phyloP scores from a whole-genome alignment of 78 protist genomes.

The Paulinella micropora region DNA sequence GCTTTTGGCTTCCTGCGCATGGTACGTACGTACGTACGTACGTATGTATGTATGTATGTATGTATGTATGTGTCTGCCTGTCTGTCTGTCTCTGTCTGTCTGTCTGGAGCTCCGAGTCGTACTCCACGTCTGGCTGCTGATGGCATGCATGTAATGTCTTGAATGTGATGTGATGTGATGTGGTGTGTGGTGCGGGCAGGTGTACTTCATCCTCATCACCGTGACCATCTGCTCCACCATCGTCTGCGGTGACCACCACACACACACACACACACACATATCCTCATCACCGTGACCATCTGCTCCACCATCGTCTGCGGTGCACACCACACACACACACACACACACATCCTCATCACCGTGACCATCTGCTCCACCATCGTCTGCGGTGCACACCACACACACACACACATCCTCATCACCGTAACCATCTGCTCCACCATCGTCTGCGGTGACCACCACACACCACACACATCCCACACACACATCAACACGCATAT shows the following conservation, averaged over 20 bases:
- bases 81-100: too few relatives aligned
- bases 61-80: too few relatives aligned
- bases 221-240: slow-evolving; percentile 2
- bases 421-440: background rate
- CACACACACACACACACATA: too few relatives aligned
- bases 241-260: too few relatives aligned
- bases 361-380: background rate
- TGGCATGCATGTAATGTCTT: background rate
- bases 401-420: background rate
- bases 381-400: background rate
- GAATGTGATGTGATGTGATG: too few relatives aligned
- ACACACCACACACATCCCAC: background rate
- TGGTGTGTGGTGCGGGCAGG: too few relatives aligned
- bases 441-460: background rate
- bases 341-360: too few relatives aligned
- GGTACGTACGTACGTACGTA: background rate
- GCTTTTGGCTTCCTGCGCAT: background rate
- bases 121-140: background rate
- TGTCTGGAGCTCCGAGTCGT: background rate
- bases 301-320: slow-evolving; percentile 6
- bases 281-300: background rate
- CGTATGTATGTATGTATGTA: background rate
- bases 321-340: too few relatives aligned
- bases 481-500: too few relatives aligned
- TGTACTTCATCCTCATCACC: background rate